Evolutionary conservation across 441 rosid species (phyloP), one percentile per base, ranked within the genome.

Genomic region (Pelargonium australe): DNA sequence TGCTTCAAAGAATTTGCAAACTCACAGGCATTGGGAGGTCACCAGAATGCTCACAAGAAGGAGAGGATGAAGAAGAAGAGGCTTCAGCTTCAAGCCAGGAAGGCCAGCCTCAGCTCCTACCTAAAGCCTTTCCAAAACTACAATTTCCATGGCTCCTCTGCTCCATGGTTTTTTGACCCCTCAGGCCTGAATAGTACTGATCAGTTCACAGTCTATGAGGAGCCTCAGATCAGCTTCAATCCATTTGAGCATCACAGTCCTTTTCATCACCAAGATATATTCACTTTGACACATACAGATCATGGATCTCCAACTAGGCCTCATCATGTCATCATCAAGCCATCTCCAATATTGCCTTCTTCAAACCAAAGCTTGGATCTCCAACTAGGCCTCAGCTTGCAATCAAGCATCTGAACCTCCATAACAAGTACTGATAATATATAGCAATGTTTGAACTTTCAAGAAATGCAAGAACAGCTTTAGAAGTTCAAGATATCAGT

Each of bases 21-120:
- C 61, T 94, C 99, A 10, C 97, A 94, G 79, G 99, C 97, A 23
- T 76, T 94, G 65, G 99, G 99, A 6, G 99, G 99, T 57, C 97
- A 94, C 72, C 97, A 94, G 76, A 94, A 94, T 78, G 99, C 99
- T 1, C 99, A 94, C 80, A 94, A 94, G 80, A 94, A 88, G 65
- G 99, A 94, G 80, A 82, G 98, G 66, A 72, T 91, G 81, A 89
- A 86, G 91, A 94, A 85, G 81, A 94, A 91, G 81, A 85, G 96
- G 76, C 74, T 89, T 71, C 97, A 91, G 68, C 88, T 94, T 68
- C 94, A 94, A 76, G 99, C 96, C 66, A 82, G 90, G 72, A 83
- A 85, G 68, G 97, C 96, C 28, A 88, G 83, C 83, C 73, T 92
- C 75, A 88, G 83, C 44, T 85, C 81, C 62, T 92, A 87, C 72